Evolutionary conservation across 2,329 filamentous ascomycete species (phyloP).

Genomic region (Microcyclospora tardicrescens): DNA sequence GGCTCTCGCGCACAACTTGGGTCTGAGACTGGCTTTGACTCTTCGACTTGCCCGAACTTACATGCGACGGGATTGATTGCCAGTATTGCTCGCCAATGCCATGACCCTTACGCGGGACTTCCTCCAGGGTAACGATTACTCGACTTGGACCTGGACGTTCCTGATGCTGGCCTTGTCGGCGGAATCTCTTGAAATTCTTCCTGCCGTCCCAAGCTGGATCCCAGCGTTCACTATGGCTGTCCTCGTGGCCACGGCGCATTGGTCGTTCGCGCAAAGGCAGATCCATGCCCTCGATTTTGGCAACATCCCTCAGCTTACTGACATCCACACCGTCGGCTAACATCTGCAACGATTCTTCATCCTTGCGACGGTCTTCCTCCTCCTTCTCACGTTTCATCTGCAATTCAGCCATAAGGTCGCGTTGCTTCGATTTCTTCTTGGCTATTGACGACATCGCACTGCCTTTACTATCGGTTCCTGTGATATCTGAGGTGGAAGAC

Average conservation of each 20-base stretch:
- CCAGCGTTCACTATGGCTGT: slow-evolving; percentile 53
- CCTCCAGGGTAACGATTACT: slow-evolving; percentile 58
- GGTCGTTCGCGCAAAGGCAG: slow-evolving; percentile 33
- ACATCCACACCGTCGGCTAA: slow-evolving; percentile 54
- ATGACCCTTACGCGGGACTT: slow-evolving; percentile 57
- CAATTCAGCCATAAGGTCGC: slow-evolving; percentile 57
- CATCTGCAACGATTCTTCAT: slow-evolving; percentile 50
- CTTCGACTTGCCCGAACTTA: slow-evolving; percentile 13
- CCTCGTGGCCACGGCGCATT: slow-evolving; percentile 17
- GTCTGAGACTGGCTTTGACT: slow-evolving; percentile 10
- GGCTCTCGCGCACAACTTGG: slow-evolving; percentile 2
- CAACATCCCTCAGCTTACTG: slow-evolving; percentile 57
- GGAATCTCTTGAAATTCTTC: slow-evolving; percentile 91
- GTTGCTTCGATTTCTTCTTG: slow-evolving; percentile 26
- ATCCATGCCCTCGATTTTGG: slow-evolving; percentile 65
- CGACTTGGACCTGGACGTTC: slow-evolving; percentile 34
- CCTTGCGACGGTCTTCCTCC: slow-evolving; percentile 42
- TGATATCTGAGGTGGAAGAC: slow-evolving; percentile 11
- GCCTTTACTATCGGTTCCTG: slow-evolving; percentile 3
- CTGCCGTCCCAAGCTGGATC: slow-evolving; percentile 83
- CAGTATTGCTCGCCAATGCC: slow-evolving; percentile 68
- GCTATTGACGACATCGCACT: slow-evolving; percentile 12
- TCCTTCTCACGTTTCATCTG: slow-evolving; percentile 36
- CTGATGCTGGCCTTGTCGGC: slow-evolving; percentile 37
- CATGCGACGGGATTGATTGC: slow-evolving; percentile 29